phyloP scores from a whole-genome alignment of 2,329 filamentous ascomycete genomes.

The Fusarium euwallaceae region DNA sequence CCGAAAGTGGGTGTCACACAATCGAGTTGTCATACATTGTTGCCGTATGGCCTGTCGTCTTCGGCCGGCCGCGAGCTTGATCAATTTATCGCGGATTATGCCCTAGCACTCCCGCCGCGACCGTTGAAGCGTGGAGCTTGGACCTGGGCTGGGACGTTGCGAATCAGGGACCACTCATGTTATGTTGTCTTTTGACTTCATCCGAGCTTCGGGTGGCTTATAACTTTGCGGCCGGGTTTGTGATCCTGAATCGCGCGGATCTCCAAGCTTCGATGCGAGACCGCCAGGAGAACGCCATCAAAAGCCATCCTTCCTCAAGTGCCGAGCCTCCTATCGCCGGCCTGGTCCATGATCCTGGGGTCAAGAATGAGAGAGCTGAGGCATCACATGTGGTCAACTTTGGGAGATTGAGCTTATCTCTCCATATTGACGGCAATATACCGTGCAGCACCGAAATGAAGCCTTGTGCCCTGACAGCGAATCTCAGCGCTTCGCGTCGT shows the following conservation, averaged over 20 bases:
- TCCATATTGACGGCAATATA: conserved; percentile 19
- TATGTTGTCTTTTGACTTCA: conserved; percentile 34
- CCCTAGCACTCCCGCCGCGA: conserved; percentile 35
- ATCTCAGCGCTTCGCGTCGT: conserved; percentile 36
- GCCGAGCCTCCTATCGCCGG: conserved; percentile 18
- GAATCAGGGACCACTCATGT: conserved; percentile 33
- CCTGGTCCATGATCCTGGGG: conserved; percentile 4
- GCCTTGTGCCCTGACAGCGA: conserved; percentile 35
- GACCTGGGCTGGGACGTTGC: conserved; percentile 17
- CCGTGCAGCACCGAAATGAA: conserved; percentile 28
- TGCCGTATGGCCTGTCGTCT: conserved; percentile 19
- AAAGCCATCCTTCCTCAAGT: not conserved
- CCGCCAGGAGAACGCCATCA: conserved; percentile 11
- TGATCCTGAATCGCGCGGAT: conserved; percentile 41
- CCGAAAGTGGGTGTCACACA: conserved; percentile 35
- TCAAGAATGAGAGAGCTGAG: not conserved
- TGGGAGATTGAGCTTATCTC: conserved; percentile 12
- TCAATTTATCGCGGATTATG: conserved; percentile 28
- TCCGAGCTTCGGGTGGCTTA: conserved; percentile 34
- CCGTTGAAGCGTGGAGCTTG: conserved; percentile 38
- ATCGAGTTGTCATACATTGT: conserved; percentile 46
- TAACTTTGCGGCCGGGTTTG: conserved; percentile 1
- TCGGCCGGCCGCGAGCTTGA: conserved; percentile 22
- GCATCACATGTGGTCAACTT: not conserved
- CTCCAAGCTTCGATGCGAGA: conserved; percentile 22